These are phyloP conservation scores for Erythrobasidium hasegawianum DNA, from an alignment of 1,284 basidiomycete genomes.

Conservation along the genomic window DNA sequence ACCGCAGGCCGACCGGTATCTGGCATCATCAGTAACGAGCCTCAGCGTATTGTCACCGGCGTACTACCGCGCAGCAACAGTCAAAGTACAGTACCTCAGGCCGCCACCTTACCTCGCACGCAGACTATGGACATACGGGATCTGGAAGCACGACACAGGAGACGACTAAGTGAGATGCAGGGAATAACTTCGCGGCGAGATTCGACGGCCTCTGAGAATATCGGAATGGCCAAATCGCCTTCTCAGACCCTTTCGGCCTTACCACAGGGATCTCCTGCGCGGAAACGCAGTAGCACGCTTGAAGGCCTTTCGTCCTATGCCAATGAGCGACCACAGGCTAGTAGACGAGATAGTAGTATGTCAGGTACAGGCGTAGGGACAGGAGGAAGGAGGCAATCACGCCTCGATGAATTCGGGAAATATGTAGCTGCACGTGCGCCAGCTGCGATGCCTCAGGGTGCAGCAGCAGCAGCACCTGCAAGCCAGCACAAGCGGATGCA, in stretches of 20 bases:
- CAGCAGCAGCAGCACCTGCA: no score
- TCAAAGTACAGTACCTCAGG: background rate
- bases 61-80: conserved; percentile 9
- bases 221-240: background rate
- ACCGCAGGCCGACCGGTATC: no score
- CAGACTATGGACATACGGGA: conserved; percentile 33
- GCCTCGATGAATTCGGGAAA: no score
- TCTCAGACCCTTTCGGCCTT: conserved; percentile 1
- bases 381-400: no score
- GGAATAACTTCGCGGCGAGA: background rate
- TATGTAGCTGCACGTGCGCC: no score
- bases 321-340: background rate
- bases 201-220: no score
- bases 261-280: background rate
- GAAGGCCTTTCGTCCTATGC: conserved; percentile 1
- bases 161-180: conserved; percentile 30
- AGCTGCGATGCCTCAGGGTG: no score
- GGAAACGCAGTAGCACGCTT: conserved; percentile 24
- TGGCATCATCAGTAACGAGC: background rate
- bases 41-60: conserved; percentile 25
- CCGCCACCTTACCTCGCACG: conserved; percentile 6
- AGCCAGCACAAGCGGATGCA: no score
- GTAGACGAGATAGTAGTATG: background rate
- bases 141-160: conserved; percentile 16
- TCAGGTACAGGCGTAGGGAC: no score